phyloP scores from a whole-genome alignment of 768 basidiomycete species.

The Leccinum arenicola region DNA sequence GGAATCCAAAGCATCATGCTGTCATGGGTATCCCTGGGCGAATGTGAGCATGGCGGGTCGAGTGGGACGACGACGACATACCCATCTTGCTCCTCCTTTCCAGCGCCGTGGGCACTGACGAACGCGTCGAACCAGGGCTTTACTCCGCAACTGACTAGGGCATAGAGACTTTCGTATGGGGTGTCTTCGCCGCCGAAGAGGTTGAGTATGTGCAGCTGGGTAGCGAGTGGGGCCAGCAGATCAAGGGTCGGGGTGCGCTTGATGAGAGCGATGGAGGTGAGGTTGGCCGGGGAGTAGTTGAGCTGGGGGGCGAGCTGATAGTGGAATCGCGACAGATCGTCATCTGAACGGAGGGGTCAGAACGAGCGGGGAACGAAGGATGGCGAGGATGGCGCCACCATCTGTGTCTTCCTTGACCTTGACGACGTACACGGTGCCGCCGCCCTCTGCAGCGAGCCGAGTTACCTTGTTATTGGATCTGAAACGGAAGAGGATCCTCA shows the following conservation, averaged over 20 bases:
- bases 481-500: too few species aligned
- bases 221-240: slow-evolving; percentile 70
- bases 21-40: slow-evolving; percentile 85
- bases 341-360: slow-evolving; percentile 47
- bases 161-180: slow-evolving; percentile 94
- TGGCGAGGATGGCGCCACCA: slow-evolving; percentile 44
- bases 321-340: slow-evolving; percentile 54
- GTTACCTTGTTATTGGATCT: slow-evolving; percentile 47
- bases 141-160: slow-evolving; percentile 91
- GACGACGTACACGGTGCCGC: slow-evolving; percentile 78
- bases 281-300: slow-evolving; percentile 71
- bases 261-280: slow-evolving; percentile 90
- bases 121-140: slow-evolving; percentile 99
- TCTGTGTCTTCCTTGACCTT: slow-evolving; percentile 74
- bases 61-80: slow-evolving; percentile 27
- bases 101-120: slow-evolving; percentile 75
- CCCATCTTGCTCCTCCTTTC: slow-evolving; percentile 82
- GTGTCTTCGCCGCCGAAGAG: slow-evolving; percentile 86
- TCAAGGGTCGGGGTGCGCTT: slow-evolving; percentile 89
- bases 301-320: slow-evolving; percentile 73
- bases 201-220: slow-evolving; percentile 89
- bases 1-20: slow-evolving; percentile 28
- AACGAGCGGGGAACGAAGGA: background rate
- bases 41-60: background rate
- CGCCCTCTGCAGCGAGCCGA: slow-evolving; percentile 73